Evolutionary conservation across 352 stramenopile species (phyloP).

Genomic region (Phytophthora capsici): DNA sequence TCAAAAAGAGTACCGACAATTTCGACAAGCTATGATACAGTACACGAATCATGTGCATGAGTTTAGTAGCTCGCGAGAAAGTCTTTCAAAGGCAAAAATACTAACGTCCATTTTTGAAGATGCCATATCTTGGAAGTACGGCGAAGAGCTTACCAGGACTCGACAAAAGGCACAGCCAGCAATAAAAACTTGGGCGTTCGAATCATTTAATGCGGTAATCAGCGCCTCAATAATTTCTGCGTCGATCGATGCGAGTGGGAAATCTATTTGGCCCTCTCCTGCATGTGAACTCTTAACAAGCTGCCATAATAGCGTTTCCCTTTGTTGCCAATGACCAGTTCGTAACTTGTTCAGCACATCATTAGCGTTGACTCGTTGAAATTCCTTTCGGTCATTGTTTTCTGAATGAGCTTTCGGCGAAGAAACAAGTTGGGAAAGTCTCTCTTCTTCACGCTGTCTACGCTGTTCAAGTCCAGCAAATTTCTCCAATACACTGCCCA

Average conservation of each 20-base stretch:
- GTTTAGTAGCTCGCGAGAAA: background rate
- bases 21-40: slow-evolving; percentile 14
- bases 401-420: background rate
- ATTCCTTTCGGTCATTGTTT: background rate
- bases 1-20: slow-evolving; percentile 17
- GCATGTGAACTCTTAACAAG: background rate
- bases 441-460: slow-evolving; percentile 12
- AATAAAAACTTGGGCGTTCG: slow-evolving; percentile 20
- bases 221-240: slow-evolving; percentile 10
- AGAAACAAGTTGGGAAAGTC: slow-evolving; percentile 9
- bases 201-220: slow-evolving; percentile 12
- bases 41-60: background rate
- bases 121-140: slow-evolving; percentile 22
- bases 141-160: slow-evolving; percentile 1
- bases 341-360: slow-evolving; percentile 6
- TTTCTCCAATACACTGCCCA: background rate
- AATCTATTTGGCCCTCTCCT: background rate
- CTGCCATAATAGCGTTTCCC: slow-evolving; percentile 17
- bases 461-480: slow-evolving; percentile 21
- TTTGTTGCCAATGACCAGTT: slow-evolving; percentile 3
- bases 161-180: slow-evolving; percentile 24
- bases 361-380: background rate
- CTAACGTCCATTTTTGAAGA: slow-evolving; percentile 21
- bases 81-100: background rate
- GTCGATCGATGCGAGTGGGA: slow-evolving; percentile 4